A percentile compares a stretch with the other conserved stretches of the same genome.
phyloP scores from a whole-genome alignment of 2,329 filamentous ascomycete genomes.

The Penicillium sp. region DNA sequence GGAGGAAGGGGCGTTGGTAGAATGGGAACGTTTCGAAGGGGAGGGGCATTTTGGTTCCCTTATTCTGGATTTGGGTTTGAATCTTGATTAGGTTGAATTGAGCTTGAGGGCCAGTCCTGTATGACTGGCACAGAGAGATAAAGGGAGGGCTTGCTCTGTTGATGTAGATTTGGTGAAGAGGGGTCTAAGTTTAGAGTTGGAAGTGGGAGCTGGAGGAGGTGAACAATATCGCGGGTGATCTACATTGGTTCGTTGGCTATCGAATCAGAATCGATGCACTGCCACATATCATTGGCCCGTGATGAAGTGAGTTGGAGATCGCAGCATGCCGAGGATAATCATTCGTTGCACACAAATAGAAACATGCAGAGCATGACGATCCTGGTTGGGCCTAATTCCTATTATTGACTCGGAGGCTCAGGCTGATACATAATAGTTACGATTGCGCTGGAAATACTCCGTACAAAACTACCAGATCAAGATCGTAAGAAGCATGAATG shows the following conservation, averaged over 20 bases:
- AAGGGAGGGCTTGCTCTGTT: not conserved
- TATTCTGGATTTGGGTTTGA: no score
- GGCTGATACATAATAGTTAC: not conserved
- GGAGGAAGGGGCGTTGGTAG: not conserved
- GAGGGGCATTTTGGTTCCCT: not conserved
- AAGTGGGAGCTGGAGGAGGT: no score
- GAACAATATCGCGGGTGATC: no score
- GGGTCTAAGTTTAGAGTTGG: no score
- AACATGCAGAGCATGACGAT: no score
- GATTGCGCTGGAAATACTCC: not conserved
- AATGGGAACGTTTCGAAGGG: not conserved
- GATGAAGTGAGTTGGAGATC: not conserved
- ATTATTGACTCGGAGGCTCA: no score
- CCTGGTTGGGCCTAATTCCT: not conserved
- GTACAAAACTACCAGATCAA: not conserved
- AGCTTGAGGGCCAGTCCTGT: no score
- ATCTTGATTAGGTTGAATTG: not conserved
- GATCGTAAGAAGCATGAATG: constrained; percentile 23
- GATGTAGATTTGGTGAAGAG: no score
- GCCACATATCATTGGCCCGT: not conserved
- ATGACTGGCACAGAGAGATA: no score
- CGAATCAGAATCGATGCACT: not conserved
- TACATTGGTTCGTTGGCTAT: not conserved
- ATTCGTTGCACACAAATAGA: no score
- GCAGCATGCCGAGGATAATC: no score